Base-by-base conservation (phyloP, 1,139 yeast genomes). In the Debaryomycetaceae sp. region DNA sequence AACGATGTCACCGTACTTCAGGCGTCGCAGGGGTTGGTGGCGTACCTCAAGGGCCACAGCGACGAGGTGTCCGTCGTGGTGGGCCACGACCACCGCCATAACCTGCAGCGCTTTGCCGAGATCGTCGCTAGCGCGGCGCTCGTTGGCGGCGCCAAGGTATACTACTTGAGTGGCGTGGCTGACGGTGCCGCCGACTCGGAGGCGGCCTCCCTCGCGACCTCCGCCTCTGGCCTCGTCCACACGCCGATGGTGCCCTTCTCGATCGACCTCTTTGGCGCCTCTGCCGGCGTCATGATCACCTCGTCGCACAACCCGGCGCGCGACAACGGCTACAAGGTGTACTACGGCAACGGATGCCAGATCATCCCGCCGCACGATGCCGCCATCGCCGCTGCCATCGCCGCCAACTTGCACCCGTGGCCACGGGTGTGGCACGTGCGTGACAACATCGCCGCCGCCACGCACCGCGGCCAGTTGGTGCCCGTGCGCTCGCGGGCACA, bases 241-340 rank as follows among this genome's bases (percentile, higher is more conserved):
- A 91, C 98, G 0, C 98, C 98, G 1, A 56, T 86, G 53, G 97
- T 91, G 2, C 97, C 98, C 1, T 89, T 83, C 56, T 78, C 84
- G 0, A 81, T 91, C 18, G 85, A 83, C 42, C 49, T 63, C 23
- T 67, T 61, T 36, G 44, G 58, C 0, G 88, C 95, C 0, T 62
- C 79, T 0, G 86, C 80, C 31, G 98, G 97, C 21, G 83, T 91
- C 2, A 91, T 91, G 97, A 77, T 91, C 28, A 91, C 98, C 0
- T 97, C 98, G 1, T 84, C 95, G 33, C 98, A 91, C 55, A 91
- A 91, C 49, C 97, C 97, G 0, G 93, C 91, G 10, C 65, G 69
- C 41, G 97, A 89, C 51, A 91, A 91, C 49, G 98, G 98, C 0
- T 91, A 86, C 59, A 91, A 91, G 50, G 97, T 91, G 1, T 89